Base-by-base conservation (phyloP, 257 asterid genomes). In the Paraleonurus japonicus region DNA sequence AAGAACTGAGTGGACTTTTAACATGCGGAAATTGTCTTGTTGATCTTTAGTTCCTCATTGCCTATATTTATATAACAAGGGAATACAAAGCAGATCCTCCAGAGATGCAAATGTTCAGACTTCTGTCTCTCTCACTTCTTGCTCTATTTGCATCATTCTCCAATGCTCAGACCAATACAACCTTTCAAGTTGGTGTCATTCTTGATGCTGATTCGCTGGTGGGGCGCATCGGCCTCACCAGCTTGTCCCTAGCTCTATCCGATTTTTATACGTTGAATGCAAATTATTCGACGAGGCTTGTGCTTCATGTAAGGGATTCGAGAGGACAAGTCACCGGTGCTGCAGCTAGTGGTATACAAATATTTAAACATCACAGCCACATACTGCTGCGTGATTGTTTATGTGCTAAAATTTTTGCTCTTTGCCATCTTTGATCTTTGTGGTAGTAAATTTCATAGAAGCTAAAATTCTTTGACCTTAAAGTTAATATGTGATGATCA, bases 221-320 rank as follows among this genome's bases (percentile, higher is more conserved):
- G 3, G 81, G 83, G 62, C 71, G 67, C 7, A 75, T 78, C 35
- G 79, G 83, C 19, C 69, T 68, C 23, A 69, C 78, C 72, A 75
- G 83, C 75, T 30, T 82, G 37, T 75, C 73, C 0, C 32, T 82
- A 61, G 75, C 83, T 22, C 75, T 43, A 12, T 61, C 79, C 16
- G 79, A 78, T 69, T 78, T 81, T 59, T 78, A 81, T 57, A 32
- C 59, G 1, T 7, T 32, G 28, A 48, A 78, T 47, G 30, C 61
- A 17, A 75, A 76, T 61, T 73, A 72, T 48, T 55, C 72, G 10
- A 69, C 81, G 22, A 73, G 74, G 60, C 39, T 79, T 2, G 67
- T 37, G 50, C 17, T 41, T 41, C 16, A 13, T 11, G 50, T 41
- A 41, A 41, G 50, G 50, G 50, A 41, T 5, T 41, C 50, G 17